Base-by-base conservation (phyloP, 2,329 filamentous ascomycete genomes). In the Diplodia seriata region DNA sequence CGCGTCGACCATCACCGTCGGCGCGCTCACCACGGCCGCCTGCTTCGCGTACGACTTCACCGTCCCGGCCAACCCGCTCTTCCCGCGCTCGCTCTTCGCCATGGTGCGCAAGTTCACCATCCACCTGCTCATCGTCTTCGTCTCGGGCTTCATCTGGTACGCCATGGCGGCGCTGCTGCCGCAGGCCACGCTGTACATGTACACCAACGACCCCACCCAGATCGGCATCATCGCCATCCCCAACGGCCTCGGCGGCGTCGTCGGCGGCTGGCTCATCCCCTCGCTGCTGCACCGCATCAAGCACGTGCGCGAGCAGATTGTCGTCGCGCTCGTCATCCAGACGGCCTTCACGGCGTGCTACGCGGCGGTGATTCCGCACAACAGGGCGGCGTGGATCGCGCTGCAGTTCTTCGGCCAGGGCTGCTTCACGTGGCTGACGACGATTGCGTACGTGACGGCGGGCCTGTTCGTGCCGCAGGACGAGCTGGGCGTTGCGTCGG, bases 61-160 rank as follows among this genome's bases (percentile, higher is more conserved):
- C n/a, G 59, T 71, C 1, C 68, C 72, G 4, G 68, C 70, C 23
- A 74, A 74, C 53, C 74, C 74, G 1, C 66, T 76, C 6, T 75
- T 76, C 70, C 74, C 74, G 1, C 74, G 73, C 72, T 71, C 71
- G 29, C 68, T 76, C 40, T 75, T 76, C 71, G 69, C 56, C 50
- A 74, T 72, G 49, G 66, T 74, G 29, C 70, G 72, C 9, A 73
- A 75, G 38, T 75, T 72, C 67, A 74, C 73, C n/a, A 70, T 74
- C 20, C 72, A 75, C 12, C 68, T 76, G 20, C 72, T 73, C 11
- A 72, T 75, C 47, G 74, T 74, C 7, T 72, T 73, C 33, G 72
- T 76, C 3, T 73, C 73, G 2, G 74, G 73, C 6, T 74, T 76
- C 72, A 73, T 76, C 23, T 75, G 74, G 69, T 76, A 75, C 62